These are phyloP conservation scores for Pseudoscleropodium purum DNA, from an alignment of 225 moss, liverwort and hornwort genomes.

Conservation along the genomic window DNA sequence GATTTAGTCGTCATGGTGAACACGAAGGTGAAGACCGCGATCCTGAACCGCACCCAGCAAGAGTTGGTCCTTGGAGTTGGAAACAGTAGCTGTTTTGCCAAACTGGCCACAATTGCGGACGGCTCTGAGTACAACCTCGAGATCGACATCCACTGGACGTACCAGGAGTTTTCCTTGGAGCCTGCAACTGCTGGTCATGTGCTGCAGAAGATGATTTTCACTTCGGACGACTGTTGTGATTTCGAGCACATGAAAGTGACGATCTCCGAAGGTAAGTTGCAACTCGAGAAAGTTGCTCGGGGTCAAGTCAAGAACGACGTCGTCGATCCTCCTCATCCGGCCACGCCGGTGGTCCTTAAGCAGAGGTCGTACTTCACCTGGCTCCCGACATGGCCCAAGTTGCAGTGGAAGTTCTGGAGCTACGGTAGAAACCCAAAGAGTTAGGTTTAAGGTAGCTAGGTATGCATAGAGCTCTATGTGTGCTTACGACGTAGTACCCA, in stretches of 20 bases:
- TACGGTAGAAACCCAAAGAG: no score
- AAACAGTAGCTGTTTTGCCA: background rate
- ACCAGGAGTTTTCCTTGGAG: constrained; percentile 14
- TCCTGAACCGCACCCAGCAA: background rate
- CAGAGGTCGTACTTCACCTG: background rate
- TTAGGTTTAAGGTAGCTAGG: background rate
- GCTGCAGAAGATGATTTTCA: background rate
- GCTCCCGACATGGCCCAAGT: background rate
- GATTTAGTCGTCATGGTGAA: background rate
- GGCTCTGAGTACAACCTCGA: background rate
- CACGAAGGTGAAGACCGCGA: background rate
- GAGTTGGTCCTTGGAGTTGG: background rate
- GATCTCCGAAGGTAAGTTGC: background rate
- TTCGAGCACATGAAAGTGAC: background rate
- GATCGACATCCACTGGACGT: constrained; percentile 18
- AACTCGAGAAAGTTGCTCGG: background rate
- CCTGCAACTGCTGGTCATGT: background rate
- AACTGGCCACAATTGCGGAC: background rate
- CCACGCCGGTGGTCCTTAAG: background rate
- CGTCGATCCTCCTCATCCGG: background rate
- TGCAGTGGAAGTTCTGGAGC: background rate
- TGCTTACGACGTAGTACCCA: background rate
- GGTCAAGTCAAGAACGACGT: background rate
- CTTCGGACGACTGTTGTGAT: constrained; percentile 14
- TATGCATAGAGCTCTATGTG: background rate